Percentiles rank a stretch among this genome's conserved stretches.
These are phyloP conservation scores for Wickerhamiella sergipiensis DNA, from an alignment of 805 yeast species.

Conservation along the genomic window DNA sequence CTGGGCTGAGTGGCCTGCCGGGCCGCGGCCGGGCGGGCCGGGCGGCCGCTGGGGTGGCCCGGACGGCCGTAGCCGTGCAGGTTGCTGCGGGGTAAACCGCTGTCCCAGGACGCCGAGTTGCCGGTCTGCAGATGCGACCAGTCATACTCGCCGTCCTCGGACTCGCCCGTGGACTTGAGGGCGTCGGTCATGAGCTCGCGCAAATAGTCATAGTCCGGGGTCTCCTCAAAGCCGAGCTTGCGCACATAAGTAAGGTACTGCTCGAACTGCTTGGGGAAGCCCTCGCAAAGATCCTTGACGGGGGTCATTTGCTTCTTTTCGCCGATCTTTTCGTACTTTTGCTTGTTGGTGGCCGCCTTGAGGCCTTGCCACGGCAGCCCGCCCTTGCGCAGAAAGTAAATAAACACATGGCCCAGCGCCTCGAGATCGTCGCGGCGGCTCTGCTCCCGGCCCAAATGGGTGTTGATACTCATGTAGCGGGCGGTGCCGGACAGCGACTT, in stretches of 20 bases:
- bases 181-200: slow-evolving; percentile 67
- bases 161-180: slow-evolving; percentile 53
- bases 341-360: slow-evolving; percentile 95
- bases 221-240: slow-evolving; percentile 78
- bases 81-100: slow-evolving; percentile 81
- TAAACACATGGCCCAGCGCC: slow-evolving; percentile 90
- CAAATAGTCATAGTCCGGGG: slow-evolving; percentile 86
- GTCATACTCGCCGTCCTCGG: slow-evolving; percentile 82
- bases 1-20: slow-evolving; percentile 1
- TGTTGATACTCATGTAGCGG: slow-evolving; percentile 95
- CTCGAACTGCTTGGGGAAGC: slow-evolving; percentile 85
- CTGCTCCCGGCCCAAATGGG: slow-evolving; percentile 95
- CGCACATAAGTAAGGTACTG: slow-evolving; percentile 83
- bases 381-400: slow-evolving; percentile 68
- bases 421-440: slow-evolving; percentile 93
- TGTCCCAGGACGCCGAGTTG: slow-evolving; percentile 71
- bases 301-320: slow-evolving; percentile 87
- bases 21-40: neutral
- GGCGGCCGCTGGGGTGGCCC: slow-evolving; percentile 32
- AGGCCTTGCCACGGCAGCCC: slow-evolving; percentile 98
- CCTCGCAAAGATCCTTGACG: slow-evolving; percentile 72
- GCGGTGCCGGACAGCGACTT: slow-evolving; percentile 96
- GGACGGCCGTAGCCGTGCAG: slow-evolving; percentile 95
- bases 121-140: slow-evolving; percentile 97
- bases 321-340: slow-evolving; percentile 94